These are phyloP conservation scores for Zostera marina DNA, from an alignment of 116 monocot genomes.

Conservation along the genomic window DNA sequence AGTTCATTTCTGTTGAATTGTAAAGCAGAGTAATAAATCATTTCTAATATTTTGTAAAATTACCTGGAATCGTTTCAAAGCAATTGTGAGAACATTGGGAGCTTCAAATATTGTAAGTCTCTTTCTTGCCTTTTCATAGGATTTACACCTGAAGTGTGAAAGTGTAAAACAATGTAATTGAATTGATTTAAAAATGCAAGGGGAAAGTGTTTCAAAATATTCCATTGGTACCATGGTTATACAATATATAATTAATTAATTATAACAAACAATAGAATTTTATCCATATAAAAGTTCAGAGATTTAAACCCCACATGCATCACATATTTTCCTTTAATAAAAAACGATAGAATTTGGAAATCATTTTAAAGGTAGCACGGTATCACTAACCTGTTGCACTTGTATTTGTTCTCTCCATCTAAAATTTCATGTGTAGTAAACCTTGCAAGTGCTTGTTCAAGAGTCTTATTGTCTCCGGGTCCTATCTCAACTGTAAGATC, in stretches of 20 bases:
- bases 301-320: too few species aligned
- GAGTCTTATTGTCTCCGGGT: slow-evolving; percentile 30
- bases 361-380: too few species aligned
- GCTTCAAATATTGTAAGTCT: slow-evolving; percentile 61
- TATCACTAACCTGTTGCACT: slow-evolving; percentile 46
- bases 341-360: too few species aligned
- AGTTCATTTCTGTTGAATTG: background rate
- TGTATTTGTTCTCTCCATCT: slow-evolving; percentile 89
- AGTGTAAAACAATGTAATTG: background rate
- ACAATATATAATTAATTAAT: background rate
- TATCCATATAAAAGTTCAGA: too few species aligned
- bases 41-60: background rate
- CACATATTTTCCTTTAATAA: too few species aligned
- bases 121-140: slow-evolving; percentile 70
- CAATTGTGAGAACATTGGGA: slow-evolving; percentile 73
- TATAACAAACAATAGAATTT: background rate
- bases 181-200: background rate
- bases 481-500: slow-evolving; percentile 98
- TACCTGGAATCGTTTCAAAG: slow-evolving; percentile 89
- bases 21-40: background rate
- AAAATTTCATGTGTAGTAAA: slow-evolving; percentile 81
- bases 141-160: slow-evolving; percentile 44
- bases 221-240: background rate
- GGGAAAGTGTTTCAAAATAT: background rate
- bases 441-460: slow-evolving; percentile 67